Base-by-base conservation (phyloP, 805 yeast genomes). In the Wickerhamiella kazuoi region DNA sequence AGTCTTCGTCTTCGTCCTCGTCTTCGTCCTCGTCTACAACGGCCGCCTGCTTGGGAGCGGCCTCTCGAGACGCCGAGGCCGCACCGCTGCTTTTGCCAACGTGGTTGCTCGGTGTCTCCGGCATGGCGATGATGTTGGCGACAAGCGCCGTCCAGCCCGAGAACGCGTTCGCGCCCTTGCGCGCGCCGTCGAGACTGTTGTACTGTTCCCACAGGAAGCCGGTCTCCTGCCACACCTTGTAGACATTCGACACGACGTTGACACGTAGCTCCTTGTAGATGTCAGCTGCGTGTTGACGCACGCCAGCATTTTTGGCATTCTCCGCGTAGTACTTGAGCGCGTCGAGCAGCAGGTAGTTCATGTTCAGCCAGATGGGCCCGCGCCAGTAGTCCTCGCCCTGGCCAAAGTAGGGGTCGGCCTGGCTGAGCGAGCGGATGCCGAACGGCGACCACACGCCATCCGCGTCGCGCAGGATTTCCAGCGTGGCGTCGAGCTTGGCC, bases 311-410 rank as follows among this genome's bases (percentile, higher is more conserved):
- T 2, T 67, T 51, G 5, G 47, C 36, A 1, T 48, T 44, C 21
- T 34, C 35, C 2, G 50, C 55, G 51, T 86, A 87, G 54, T 72
- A 60, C 24, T 63, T 56, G 44, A 90, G 62, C 3, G 80, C 69
- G 39, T 83, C 90, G 33, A 90, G 62, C 3, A 76, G 64, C 56
- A 90, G 61, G 52, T 83, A 87, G 61, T 90, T 90, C 52, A 90
- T 79, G 55, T 84, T 80, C 49, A 84, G 65, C 97, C 97, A 90
- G 21, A 90, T 67, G 16, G 93, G 82, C 1, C 95, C 90, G 46
- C 94, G 71, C 98, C 98, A 90, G 61, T 90, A 90, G 57, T 87
- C 76, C 53, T 90, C 98, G 6, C 69, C 87, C 0, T 76, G 71
- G 40, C 79, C 79, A 59, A 78, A 90, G 42, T 52, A 61, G 17